Evolutionary conservation across 306 rosid genomes (phyloP), one percentile per base, ranked within the genome.

Genomic region (Fragaria nilgerrensis): DNA sequence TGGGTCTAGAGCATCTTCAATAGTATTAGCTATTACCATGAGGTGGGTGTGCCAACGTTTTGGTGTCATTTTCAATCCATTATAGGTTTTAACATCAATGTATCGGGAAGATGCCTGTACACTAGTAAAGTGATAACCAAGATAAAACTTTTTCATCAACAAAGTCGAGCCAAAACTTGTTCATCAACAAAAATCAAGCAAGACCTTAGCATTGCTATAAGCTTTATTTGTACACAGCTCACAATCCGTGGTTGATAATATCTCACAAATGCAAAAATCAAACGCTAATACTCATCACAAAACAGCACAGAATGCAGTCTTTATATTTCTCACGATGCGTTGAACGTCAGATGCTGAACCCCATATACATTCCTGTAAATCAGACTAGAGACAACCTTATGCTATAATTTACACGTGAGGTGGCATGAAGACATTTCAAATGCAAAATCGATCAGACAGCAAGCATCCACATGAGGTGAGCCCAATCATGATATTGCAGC

Each of bases 181-280:
- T 32, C 34, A 32, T 32, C 34, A 32, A 32, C 34, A 32, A 68
- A 11, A 22, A 41, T 22, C 34, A 10, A n/a, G 19, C 39, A 37
- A 32, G 3, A 32, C 36, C 36, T 32, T 0, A 32, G 36, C 36
- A 32, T 32, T 68, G 44, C 72, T 11, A 68, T 39, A 37, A 39
- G 43, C 72, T 41, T 16, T 41, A 67, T 20, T 34, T 41, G 32
- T 39, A 67, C 72, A 67, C 52, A 39, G 73, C 23, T 80, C 82
- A 68, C 66, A 87, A 43, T 81, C 77, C 86, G 88, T 70, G 75
- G 84, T 85, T 80, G 68, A 82, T 80, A 78, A 49, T 75, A 77
- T 80, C 43, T 79, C 81, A 15, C 80, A 81, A 71, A 82, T 66
- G 62, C 58, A 44, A 58, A 25, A 25, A 75, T 74, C 72, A 64